Conservation (phyloP, 2,329 filamentous ascomycete species). For the Cladophialophora immunda region DNA sequence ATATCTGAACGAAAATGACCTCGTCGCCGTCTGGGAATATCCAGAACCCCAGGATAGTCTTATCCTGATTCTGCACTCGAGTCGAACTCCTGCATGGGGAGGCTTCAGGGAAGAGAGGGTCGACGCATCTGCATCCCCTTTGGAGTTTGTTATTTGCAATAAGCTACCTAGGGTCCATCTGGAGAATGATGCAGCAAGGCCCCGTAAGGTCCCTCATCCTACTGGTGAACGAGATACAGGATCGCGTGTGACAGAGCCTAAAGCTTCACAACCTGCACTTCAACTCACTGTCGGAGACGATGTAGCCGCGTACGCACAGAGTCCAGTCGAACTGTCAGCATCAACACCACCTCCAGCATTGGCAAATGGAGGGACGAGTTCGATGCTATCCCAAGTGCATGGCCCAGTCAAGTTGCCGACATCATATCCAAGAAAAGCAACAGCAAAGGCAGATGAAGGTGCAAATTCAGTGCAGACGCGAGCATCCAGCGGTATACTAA, state of each 20-base stretch:
- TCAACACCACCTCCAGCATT: too few species aligned
- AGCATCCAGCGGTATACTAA: neutral
- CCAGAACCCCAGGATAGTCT: constrained; percentile 24
- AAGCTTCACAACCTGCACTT: neutral
- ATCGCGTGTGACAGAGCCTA: neutral
- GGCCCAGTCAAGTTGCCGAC: neutral
- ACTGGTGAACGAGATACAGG: neutral
- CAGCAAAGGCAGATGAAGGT: neutral
- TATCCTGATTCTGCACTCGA: constrained; percentile 36
- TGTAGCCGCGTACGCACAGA: neutral
- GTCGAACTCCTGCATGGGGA: constrained; percentile 25
- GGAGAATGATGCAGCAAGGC: neutral
- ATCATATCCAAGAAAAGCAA: neutral
- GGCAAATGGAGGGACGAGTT: too few species aligned
- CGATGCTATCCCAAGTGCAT: neutral
- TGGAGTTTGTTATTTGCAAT: constrained; percentile 31
- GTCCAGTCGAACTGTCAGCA: neutral
- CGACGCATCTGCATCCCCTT: constrained; percentile 6
- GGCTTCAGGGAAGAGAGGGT: constrained; percentile 10
- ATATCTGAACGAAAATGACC: constrained; percentile 30
- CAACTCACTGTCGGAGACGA: neutral
- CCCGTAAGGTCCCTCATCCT: neutral
- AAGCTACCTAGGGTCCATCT: constrained; percentile 10
- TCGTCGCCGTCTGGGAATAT: constrained; percentile 37
- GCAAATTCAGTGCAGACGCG: neutral